Conservation (phyloP, 2,329 filamentous ascomycete genomes). For the Grosmannia clavigera region DNA sequence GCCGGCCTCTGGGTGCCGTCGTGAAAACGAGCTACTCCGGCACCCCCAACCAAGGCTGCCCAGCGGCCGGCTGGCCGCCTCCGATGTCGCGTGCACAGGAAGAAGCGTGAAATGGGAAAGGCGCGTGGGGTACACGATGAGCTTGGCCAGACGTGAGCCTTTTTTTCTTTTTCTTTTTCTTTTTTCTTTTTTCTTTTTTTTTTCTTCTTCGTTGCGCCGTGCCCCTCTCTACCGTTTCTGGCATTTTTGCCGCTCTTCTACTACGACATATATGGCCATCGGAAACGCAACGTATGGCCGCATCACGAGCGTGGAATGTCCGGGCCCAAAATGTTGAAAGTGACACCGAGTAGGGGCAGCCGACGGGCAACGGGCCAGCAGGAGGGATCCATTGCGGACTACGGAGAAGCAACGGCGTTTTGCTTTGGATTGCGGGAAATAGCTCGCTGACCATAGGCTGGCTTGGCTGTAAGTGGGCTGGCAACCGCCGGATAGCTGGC, state of each 20-base stretch:
- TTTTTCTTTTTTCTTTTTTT: neutral
- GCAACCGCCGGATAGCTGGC: too few species aligned
- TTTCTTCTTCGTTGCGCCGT: neutral
- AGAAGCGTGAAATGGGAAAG: neutral
- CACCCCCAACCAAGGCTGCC: neutral
- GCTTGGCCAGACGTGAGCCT: neutral
- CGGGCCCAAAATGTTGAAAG: too few species aligned
- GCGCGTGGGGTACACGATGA: neutral
- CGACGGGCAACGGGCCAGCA: neutral
- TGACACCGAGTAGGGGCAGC: neutral
- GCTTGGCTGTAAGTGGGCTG: too few species aligned
- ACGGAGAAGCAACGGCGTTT: neutral
- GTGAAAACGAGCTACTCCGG: neutral
- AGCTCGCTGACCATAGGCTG: neutral
- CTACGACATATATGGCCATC: neutral
- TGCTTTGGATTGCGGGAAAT: constrained; percentile 1
- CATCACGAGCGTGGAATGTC: neutral
- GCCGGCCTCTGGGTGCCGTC: neutral
- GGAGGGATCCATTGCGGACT: neutral
- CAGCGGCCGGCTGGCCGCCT: neutral
- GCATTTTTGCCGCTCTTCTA: neutral
- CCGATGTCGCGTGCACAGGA: neutral
- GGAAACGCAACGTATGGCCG: neutral
- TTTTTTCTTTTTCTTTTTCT: neutral
- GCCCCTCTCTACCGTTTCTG: neutral